Percentiles rank a stretch among this genome's conserved stretches.
Conservation (phyloP, 495 filamentous ascomycete species). For the Aspergillus egyptiacus region DNA sequence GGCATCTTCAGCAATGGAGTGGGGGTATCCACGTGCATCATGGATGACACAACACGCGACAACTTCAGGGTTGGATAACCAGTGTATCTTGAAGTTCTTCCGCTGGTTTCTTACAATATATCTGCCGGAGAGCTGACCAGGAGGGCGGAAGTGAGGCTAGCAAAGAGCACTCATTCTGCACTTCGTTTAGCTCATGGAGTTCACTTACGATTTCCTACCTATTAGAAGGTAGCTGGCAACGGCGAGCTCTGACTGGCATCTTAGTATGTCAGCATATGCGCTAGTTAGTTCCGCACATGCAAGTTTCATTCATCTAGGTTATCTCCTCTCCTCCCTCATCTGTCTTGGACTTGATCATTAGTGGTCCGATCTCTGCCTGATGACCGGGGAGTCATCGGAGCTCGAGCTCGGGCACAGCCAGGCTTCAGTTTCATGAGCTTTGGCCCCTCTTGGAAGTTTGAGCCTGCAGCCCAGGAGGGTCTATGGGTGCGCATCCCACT, state of each 20-base stretch:
- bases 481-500: background rate
- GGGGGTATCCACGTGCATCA: too few species aligned
- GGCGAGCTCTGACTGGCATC: background rate
- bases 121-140: background rate
- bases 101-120: too few species aligned
- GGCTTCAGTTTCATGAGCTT: too few species aligned
- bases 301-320: too few species aligned
- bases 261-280: constrained; percentile 2
- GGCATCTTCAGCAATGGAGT: too few species aligned
- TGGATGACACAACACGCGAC: too few species aligned
- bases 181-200: background rate
- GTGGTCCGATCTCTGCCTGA: background rate
- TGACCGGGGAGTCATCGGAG: background rate
- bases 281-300: background rate
- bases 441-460: background rate
- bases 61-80: too few species aligned
- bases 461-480: background rate
- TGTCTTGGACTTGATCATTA: background rate
- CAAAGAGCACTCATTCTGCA: constrained; percentile 1
- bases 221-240: background rate
- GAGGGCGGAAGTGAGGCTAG: constrained; percentile 10
- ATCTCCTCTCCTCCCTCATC: constrained; percentile 5
- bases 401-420: constrained; percentile 1
- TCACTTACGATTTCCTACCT: constrained; percentile 1
- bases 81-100: too few species aligned